These are phyloP conservation scores for Calonectria multiphialidica DNA, from an alignment of 2,329 filamentous ascomycete genomes.

Conservation along the genomic window DNA sequence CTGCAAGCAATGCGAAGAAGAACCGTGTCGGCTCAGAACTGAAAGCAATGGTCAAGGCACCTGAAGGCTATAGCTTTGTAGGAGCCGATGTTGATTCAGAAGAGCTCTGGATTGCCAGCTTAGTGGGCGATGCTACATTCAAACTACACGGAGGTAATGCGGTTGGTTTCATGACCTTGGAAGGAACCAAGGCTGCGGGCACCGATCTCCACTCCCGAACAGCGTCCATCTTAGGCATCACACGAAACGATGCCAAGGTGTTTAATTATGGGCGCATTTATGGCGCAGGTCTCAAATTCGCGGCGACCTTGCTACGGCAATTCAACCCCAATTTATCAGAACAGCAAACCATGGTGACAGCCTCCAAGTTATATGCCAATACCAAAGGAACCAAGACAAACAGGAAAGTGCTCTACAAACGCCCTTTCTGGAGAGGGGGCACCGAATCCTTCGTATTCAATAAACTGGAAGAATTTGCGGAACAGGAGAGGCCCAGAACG, in stretches of 20 bases:
- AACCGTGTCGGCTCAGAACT: conserved; percentile 97
- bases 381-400: conserved; percentile 93
- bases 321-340: conserved; percentile 92
- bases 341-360: conserved; percentile 79
- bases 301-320: conserved; percentile 87
- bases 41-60: conserved; percentile 96
- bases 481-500: conserved; percentile 90
- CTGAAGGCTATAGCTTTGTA: conserved; percentile 91
- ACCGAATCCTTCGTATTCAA: conserved; percentile 99
- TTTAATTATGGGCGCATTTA: conserved; percentile 99
- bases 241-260: conserved; percentile 93
- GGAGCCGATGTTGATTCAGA: conserved; percentile 98
- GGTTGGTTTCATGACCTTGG: conserved; percentile 98
- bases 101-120: conserved; percentile 97
- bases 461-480: conserved; percentile 96
- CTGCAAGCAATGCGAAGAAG: conserved; percentile 95
- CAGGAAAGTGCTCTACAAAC: conserved; percentile 77
- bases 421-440: conserved; percentile 92
- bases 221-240: conserved; percentile 91
- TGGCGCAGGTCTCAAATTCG: conserved; percentile 96
- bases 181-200: conserved; percentile 93
- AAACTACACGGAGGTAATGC: conserved; percentile 96
- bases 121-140: conserved; percentile 95
- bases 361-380: conserved; percentile 83
- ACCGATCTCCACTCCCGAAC: conserved; percentile 97